A percentile compares a stretch with the other conserved stretches of the same genome.
phyloP scores from a whole-genome alignment of 495 filamentous ascomycete species.

The Hypoxylon lienhwacheense region DNA sequence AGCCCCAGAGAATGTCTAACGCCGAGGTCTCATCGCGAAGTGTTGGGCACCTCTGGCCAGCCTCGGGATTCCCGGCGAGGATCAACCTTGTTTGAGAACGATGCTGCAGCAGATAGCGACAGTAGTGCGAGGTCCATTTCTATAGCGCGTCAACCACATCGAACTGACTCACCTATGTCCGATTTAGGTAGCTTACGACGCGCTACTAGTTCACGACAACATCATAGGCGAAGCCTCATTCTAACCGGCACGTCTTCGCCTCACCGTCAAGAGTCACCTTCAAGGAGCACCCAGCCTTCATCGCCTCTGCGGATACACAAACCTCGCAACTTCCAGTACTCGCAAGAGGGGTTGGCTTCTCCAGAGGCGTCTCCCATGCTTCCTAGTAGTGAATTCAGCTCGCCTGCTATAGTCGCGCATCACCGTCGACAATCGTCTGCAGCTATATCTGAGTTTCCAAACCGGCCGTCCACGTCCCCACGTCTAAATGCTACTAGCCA shows the following conservation, averaged over 20 bases:
- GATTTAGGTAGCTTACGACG: conserved; percentile 72
- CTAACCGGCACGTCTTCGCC: conserved; percentile 74
- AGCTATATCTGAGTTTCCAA: conserved; percentile 66
- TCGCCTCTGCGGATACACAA: conserved; percentile 88
- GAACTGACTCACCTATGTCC: conserved; percentile 88
- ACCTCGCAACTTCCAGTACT: conserved; percentile 70
- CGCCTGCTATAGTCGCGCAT: conserved; percentile 64
- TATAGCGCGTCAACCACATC: conserved; percentile 60
- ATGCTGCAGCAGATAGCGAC: conserved; percentile 76
- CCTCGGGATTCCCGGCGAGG: conserved; percentile 67
- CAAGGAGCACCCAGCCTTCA: conserved; percentile 68
- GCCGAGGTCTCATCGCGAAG: conserved; percentile 80
- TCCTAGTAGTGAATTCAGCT: conserved; percentile 75
- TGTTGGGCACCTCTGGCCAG: conserved; percentile 62
- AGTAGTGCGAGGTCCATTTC: conserved; percentile 82
- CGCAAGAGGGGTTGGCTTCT: conserved; percentile 75
- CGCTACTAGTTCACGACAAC: conserved; percentile 69
- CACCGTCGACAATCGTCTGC: conserved; percentile 93
- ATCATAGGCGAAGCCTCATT: conserved; percentile 80
- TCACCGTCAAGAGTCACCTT: conserved; percentile 84
- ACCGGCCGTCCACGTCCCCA: conserved; percentile 76
- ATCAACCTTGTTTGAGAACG: conserved; percentile 75
- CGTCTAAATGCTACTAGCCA: conserved; percentile 73
- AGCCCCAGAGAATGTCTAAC: conserved; percentile 92
- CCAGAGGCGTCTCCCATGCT: conserved; percentile 88